Base-by-base conservation (phyloP, 2,329 filamentous ascomycete genomes). In the Apiospora rasikravindrae region DNA sequence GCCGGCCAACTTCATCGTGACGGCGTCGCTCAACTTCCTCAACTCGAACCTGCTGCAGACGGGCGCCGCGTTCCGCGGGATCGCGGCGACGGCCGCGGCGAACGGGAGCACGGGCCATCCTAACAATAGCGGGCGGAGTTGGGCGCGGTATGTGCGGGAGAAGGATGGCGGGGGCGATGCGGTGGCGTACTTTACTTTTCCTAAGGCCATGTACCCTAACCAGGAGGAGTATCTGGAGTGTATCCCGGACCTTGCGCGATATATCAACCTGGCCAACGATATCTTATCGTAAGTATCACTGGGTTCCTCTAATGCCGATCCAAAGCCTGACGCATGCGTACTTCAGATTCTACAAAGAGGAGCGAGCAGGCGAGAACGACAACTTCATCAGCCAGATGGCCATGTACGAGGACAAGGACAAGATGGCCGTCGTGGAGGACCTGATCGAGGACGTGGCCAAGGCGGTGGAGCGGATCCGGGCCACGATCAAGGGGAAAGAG, bases 271-370 rank as follows among this genome's bases (percentile, higher is more conserved):
- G 7, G 75, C 74, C 1, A 80, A 80, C 57, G 77, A 80, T 64
- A 76, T 80, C 6, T 22, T 80, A 49, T 80, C 78, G 79, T 79
- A 51, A 73, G 78, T 76, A 22, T 8, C 11, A n/a, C 45, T 10
- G 22, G 5, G 24, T 5, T 8, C 14, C 26, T 26, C 14, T 22
- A 1, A 57, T 22, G 6, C 4, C 26, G 16, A 13, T 10, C 53
- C 5, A 19, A 22, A 53, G 49, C 22, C 53, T 61, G 53, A 61
- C 29, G 2, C 22, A n/a, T 8, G 6, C 8, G n/a, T 14, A 0
- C 16, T 13, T 0, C 42, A 80, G 78, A 1, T 80, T 80, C 64
- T 80, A 80, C 24, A 80, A 80, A 11, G 79, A 80, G 67, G 78
- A 80, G 47, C 73, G 73, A 45, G 77, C 73, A 0, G 77, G 77